phyloP scores from a whole-genome alignment of 2,329 filamentous ascomycete species.

The Apiospora kogelbergensis region DNA sequence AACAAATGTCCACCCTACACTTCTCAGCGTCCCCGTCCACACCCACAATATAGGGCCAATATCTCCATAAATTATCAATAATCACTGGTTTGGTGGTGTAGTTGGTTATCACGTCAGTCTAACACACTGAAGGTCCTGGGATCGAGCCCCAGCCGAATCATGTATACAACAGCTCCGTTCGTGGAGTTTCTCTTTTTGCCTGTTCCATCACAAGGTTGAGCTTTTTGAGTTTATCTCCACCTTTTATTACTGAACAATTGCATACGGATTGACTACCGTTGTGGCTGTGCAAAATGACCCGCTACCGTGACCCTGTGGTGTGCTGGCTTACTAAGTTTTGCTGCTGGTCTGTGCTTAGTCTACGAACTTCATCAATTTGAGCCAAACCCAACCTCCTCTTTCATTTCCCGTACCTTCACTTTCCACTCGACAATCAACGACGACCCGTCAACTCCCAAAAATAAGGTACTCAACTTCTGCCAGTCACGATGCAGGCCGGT shows the following conservation, averaged over 20 bases:
- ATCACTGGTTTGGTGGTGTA: slow-evolving; percentile 30
- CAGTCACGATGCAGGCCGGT: background rate
- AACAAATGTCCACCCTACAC: too few relatives aligned
- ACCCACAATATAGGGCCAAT: too few relatives aligned
- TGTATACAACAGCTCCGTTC: background rate
- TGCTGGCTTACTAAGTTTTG: too few relatives aligned
- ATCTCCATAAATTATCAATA: too few relatives aligned
- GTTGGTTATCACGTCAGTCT: slow-evolving; percentile 52
- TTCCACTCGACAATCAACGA: background rate
- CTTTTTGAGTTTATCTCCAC: too few relatives aligned
- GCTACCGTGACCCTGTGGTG: too few relatives aligned
- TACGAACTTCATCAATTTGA: background rate
- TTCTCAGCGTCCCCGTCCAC: too few relatives aligned
- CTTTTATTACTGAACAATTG: too few relatives aligned
- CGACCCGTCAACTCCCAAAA: background rate
- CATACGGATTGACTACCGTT: too few relatives aligned
- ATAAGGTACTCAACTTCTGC: slow-evolving; percentile 5
- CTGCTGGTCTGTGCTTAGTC: background rate
- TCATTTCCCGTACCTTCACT: background rate
- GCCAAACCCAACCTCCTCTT: background rate
- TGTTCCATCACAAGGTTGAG: too few relatives aligned
- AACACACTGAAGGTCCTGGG: slow-evolving; percentile 41
- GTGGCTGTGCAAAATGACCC: too few relatives aligned
- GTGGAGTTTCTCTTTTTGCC: too few relatives aligned
- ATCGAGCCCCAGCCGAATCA: slow-evolving; percentile 27